These are phyloP conservation scores for Saccharomyces kudriavzevii DNA, from an alignment of 805 yeast species.

Conservation along the genomic window DNA sequence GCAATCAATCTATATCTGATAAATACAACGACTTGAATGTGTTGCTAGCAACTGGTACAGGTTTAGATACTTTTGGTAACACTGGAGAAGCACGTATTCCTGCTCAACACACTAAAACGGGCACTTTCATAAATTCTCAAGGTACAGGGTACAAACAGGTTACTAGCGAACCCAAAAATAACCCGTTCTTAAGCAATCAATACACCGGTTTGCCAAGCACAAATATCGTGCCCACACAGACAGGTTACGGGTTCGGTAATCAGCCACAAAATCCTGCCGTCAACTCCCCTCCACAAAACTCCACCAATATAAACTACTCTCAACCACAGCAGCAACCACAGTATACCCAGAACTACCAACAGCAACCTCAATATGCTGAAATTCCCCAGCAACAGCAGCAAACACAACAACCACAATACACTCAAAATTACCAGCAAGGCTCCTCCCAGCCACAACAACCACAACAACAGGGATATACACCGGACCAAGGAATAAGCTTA, in stretches of 20 bases:
- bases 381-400: neutral
- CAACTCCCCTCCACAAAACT: neutral
- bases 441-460: conserved; percentile 15
- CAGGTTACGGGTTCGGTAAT: conserved; percentile 93
- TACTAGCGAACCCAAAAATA: conserved; percentile 30
- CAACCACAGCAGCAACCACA: conserved; percentile 3
- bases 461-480: conserved; percentile 15
- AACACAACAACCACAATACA: neutral
- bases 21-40: conserved; percentile 66
- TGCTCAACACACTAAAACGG: conserved; percentile 81
- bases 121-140: conserved; percentile 74
- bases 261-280: conserved; percentile 32
- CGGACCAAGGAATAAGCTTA: conserved; percentile 26
- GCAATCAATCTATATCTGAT: conserved; percentile 47
- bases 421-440: neutral
- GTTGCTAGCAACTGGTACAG: conserved; percentile 78
- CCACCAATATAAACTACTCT: neutral
- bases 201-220: conserved; percentile 65
- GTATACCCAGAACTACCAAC: neutral
- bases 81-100: conserved; percentile 57
- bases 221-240: conserved; percentile 66
- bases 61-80: conserved; percentile 72
- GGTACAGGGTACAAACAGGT: conserved; percentile 72
- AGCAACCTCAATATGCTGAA: conserved; percentile 1
- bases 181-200: conserved; percentile 50